Evolutionary conservation across 805 yeast genomes (phyloP).

Genomic region (Candida pseudoglaebosa): DNA sequence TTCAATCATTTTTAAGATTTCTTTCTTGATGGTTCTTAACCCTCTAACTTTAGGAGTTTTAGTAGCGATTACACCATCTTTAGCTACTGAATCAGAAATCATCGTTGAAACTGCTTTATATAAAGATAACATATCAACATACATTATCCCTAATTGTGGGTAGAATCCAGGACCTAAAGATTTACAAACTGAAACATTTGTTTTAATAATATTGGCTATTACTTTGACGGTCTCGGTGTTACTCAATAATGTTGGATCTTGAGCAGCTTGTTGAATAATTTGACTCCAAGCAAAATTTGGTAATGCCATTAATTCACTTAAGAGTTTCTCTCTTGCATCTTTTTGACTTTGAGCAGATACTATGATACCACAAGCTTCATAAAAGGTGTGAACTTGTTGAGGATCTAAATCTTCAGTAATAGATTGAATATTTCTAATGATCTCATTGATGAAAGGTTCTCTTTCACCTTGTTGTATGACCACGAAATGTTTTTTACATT

Average conservation of each 20-base stretch:
- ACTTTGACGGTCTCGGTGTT: slow-evolving; percentile 86
- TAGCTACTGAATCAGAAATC: slow-evolving; percentile 76
- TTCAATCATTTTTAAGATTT: slow-evolving; percentile 82
- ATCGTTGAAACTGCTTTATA: slow-evolving; percentile 84
- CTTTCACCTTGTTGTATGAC: slow-evolving; percentile 79
- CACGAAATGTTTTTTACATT: slow-evolving; percentile 94
- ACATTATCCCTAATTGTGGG: slow-evolving; percentile 81
- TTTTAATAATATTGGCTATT: slow-evolving; percentile 88
- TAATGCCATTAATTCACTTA: slow-evolving; percentile 76
- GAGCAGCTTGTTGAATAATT: slow-evolving; percentile 78
- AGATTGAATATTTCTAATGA: slow-evolving; percentile 73
- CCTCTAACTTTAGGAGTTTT: slow-evolving; percentile 95
- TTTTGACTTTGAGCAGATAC: slow-evolving; percentile 79
- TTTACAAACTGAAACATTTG: slow-evolving; percentile 93
- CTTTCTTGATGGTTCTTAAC: slow-evolving; percentile 93
- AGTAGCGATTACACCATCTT: slow-evolving; percentile 83
- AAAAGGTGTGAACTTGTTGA: slow-evolving; percentile 96
- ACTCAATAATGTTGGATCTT: slow-evolving; percentile 73
- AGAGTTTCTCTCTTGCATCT: slow-evolving; percentile 64
- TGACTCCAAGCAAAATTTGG: slow-evolving; percentile 96
- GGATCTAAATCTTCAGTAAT: slow-evolving; percentile 93
- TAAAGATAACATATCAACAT: slow-evolving; percentile 82
- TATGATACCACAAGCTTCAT: slow-evolving; percentile 95
- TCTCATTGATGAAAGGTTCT: slow-evolving; percentile 89
- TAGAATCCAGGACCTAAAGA: slow-evolving; percentile 90